Conservation (phyloP, 495 filamentous ascomycete genomes). For the Penicilliopsis zonata region DNA sequence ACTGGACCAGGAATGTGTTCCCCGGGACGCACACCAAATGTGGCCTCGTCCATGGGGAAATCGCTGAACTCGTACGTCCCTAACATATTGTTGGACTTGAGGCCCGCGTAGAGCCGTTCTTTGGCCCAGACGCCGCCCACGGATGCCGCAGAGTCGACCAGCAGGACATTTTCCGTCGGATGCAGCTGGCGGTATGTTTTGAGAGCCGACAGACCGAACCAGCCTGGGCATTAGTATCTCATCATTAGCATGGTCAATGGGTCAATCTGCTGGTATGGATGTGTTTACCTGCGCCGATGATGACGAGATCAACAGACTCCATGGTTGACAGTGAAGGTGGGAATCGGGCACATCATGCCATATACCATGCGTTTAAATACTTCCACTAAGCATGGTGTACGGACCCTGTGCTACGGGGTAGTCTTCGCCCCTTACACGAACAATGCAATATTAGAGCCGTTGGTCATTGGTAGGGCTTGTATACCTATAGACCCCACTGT, state of each 20-base stretch:
- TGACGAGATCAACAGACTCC: slow-evolving; percentile 21
- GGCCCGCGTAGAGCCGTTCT: slow-evolving; percentile 51
- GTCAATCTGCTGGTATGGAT: too few relatives aligned
- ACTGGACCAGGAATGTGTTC: slow-evolving; percentile 59
- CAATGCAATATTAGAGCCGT: too few relatives aligned
- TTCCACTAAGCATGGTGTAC: too few relatives aligned
- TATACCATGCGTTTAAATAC: too few relatives aligned
- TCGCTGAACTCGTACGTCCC: slow-evolving; percentile 62
- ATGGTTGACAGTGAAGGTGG: too few relatives aligned
- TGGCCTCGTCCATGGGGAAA: slow-evolving; percentile 54
- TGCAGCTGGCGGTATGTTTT: slow-evolving; percentile 48
- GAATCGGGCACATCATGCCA: too few relatives aligned
- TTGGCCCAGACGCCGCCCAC: slow-evolving; percentile 64
- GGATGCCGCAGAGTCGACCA: slow-evolving; percentile 42
- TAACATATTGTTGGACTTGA: slow-evolving; percentile 52
- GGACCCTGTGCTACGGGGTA: too few relatives aligned
- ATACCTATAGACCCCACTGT: too few relatives aligned
- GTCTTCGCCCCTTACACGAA: too few relatives aligned
- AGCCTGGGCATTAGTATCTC: slow-evolving; percentile 26
- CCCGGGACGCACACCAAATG: slow-evolving; percentile 44
- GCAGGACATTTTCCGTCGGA: slow-evolving; percentile 31
- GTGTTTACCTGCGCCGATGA: slow-evolving; percentile 33
- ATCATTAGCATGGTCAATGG: neutral
- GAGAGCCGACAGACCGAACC: slow-evolving; percentile 47
- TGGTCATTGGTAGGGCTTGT: too few relatives aligned